Conservation (phyloP, 108 stramenopile species). For the Cyclotella distinguenda region DNA sequence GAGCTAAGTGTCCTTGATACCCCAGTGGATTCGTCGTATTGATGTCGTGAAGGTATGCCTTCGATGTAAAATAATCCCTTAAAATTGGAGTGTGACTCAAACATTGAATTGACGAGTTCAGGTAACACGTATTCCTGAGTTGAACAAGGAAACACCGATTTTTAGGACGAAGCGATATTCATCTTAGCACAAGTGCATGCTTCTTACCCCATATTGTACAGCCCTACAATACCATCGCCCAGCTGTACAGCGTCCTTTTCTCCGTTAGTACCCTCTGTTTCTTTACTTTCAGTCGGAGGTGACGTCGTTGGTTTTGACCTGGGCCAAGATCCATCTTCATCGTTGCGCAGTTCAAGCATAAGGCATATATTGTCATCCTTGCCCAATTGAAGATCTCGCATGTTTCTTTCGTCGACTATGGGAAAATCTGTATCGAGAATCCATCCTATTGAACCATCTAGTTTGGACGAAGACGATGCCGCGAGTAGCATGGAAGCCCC, state of each 20-base stretch:
- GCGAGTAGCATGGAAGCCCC: slow-evolving; percentile 24
- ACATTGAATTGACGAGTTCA: slow-evolving; percentile 94
- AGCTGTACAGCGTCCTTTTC: slow-evolving; percentile 39
- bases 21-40: slow-evolving; percentile 95
- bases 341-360: slow-evolving; percentile 76
- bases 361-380: slow-evolving; percentile 53
- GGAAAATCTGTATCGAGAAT: slow-evolving; percentile 66
- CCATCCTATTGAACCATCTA: slow-evolving; percentile 49
- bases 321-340: slow-evolving; percentile 77
- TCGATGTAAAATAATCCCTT: slow-evolving; percentile 91
- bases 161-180: not conserved
- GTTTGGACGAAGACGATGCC: slow-evolving; percentile 21
- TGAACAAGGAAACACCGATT: not conserved
- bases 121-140: slow-evolving; percentile 92
- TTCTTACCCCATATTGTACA: slow-evolving; percentile 86
- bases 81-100: slow-evolving; percentile 93
- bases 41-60: slow-evolving; percentile 86
- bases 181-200: not conserved
- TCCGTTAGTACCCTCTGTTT: slow-evolving; percentile 1
- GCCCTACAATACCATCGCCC: slow-evolving; percentile 84
- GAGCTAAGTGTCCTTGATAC: slow-evolving; percentile 89
- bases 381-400: slow-evolving; percentile 28
- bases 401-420: slow-evolving; percentile 66
- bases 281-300: not conserved
- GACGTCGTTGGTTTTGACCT: slow-evolving; percentile 22